Conservation (phyloP, 83 land plant genomes). For the Thuja plicata region DNA sequence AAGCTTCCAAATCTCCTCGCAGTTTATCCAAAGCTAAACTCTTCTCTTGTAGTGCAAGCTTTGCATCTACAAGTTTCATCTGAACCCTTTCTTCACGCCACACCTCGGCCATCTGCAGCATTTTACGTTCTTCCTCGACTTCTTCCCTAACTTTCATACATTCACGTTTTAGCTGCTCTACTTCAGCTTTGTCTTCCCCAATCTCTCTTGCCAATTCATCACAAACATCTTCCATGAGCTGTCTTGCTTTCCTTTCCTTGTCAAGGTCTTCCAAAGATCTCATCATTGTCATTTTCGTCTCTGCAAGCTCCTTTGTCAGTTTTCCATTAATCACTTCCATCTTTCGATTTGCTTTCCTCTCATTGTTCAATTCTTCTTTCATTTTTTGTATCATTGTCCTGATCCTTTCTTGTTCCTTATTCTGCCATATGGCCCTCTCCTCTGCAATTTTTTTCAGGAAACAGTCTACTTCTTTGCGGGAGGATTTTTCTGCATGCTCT, state of each 20-base stretch:
- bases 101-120: slow-evolving; percentile 57
- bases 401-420: slow-evolving; percentile 31
- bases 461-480: slow-evolving; percentile 31
- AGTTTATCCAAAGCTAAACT: slow-evolving; percentile 26
- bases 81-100: slow-evolving; percentile 61
- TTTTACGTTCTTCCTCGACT: slow-evolving; percentile 45
- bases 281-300: slow-evolving; percentile 31
- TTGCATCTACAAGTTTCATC: slow-evolving; percentile 43
- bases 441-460: slow-evolving; percentile 34
- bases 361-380: slow-evolving; percentile 36
- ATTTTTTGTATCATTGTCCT: slow-evolving; percentile 16
- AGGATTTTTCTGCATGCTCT: slow-evolving; percentile 26
- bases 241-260: slow-evolving; percentile 39
- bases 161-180: slow-evolving; percentile 40
- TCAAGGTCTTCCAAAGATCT: slow-evolving; percentile 35
- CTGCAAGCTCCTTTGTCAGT: slow-evolving; percentile 36
- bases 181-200: slow-evolving; percentile 48
- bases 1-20: slow-evolving; percentile 28
- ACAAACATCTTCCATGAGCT: slow-evolving; percentile 56
- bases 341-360: slow-evolving; percentile 31
- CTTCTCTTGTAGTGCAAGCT: slow-evolving; percentile 37
- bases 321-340: slow-evolving; percentile 26
- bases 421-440: slow-evolving; percentile 28
- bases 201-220: slow-evolving; percentile 53
- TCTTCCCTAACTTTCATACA: slow-evolving; percentile 40